Evolutionary conservation across 345 rosid species (phyloP), one percentile per base, ranked within the genome.

Genomic region (Lepidium didymum): DNA sequence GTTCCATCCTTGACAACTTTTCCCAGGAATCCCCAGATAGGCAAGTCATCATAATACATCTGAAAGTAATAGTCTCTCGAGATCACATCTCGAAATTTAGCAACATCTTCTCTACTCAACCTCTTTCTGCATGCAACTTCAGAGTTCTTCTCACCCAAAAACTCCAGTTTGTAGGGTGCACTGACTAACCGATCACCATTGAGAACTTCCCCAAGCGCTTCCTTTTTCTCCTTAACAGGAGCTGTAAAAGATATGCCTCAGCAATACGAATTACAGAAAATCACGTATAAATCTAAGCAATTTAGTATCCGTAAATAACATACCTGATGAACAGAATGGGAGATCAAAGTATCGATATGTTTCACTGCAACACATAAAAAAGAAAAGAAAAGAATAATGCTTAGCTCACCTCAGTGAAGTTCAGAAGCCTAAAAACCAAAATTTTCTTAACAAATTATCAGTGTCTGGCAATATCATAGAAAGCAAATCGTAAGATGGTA

Each of bases 191-290:
- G 74, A 61, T 87, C 93, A 6, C 90, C 93, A 65, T 87, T 87
- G 42, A 87, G 77, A 49, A 87, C 81, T 64, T 87, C 90, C 41
- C 90, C 90, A 44, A 87, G 84, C 62, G 90, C 90, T 81, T 87
- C 80, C 54, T 77, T 77, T 51, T 77, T 77, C 45, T 72, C 80
- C 58, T 72, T 68, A 37, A 77, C 70, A 25, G 74, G 74, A 68
- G 69, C 77, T 77, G 29, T n/a, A 62, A 60, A 11, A 57, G n/a
- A 69, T 63, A 41, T 12, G 0, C 41, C 49, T 44, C 44, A 10
- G 14, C 29, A 12, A 47, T 21, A 70, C 12, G 2, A 42, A 9
- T 7, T 29, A 33, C 46, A 16, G 38, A 29, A 49, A 51, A 4
- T 1, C 25, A 70, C 42, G 23, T 19, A 34, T 13, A 0, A 41